phyloP scores from a whole-genome alignment of 441 rosid genomes.

The Erysimum pusillum region DNA sequence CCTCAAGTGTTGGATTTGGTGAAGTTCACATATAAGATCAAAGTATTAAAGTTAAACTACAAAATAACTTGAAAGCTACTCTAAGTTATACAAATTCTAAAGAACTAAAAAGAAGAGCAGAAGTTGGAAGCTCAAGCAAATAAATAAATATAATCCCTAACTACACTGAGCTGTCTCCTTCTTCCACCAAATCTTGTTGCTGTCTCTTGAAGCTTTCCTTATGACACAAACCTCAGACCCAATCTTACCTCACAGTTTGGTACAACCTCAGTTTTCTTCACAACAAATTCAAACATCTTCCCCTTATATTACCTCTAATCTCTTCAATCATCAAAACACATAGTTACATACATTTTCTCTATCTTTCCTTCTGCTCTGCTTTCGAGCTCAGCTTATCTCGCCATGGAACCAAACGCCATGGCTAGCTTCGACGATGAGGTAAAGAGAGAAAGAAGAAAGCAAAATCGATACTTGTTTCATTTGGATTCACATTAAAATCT shows the following conservation, averaged over 20 bases:
- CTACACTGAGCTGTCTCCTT: conserved; percentile 43
- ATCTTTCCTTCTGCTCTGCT: conserved; percentile 26
- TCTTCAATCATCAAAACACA: conserved; percentile 31
- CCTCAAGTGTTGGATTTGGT: conserved; percentile 30
- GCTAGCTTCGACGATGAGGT: conserved; percentile 56
- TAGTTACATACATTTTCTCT: conserved; percentile 17
- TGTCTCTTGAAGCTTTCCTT: conserved; percentile 51
- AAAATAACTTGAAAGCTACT: conserved; percentile 49
- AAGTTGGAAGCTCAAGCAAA: conserved; percentile 33
- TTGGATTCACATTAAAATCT: conserved; percentile 48
- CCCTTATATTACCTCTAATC: conserved; percentile 37
- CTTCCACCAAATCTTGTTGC: conserved; percentile 50
- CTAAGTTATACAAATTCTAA: conserved; percentile 36
- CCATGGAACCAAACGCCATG: conserved; percentile 65
- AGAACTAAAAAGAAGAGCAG: conserved; percentile 30
- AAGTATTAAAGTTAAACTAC: no score
- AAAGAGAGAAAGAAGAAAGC: not conserved
- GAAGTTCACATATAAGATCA: not conserved
- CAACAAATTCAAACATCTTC: conserved; percentile 6
- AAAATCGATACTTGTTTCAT: conserved; percentile 35
- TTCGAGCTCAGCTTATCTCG: conserved; percentile 24
- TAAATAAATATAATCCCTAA: not conserved
- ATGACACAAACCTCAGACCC: conserved; percentile 60
- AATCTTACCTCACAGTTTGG: conserved; percentile 90
- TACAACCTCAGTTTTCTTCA: conserved; percentile 49